phyloP scores from a whole-genome alignment of 139 green algal genomes.

The Closterium sp. region DNA sequence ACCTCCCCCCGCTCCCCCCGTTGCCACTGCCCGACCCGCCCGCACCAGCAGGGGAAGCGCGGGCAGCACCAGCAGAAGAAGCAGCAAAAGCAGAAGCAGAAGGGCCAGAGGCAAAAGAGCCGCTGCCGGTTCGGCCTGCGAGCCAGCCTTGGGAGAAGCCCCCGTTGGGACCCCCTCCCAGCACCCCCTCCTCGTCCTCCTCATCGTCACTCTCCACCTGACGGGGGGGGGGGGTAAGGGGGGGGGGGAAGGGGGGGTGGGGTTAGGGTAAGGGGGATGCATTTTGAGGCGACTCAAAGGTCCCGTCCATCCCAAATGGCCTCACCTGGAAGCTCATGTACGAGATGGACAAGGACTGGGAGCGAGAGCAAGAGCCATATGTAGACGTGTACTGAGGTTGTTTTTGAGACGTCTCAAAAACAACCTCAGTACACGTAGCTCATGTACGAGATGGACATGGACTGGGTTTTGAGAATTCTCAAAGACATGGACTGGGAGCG shows the following conservation, averaged over 20 bases:
- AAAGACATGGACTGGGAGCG: too few species aligned
- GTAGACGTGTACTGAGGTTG: too few species aligned
- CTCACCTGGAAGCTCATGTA: too few species aligned
- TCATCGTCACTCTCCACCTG: background rate
- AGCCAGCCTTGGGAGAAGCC: background rate
- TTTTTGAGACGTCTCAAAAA: too few species aligned
- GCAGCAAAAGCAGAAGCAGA: background rate
- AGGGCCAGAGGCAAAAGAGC: background rate
- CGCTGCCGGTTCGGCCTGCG: background rate
- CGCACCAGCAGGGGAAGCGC: background rate
- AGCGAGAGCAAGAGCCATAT: too few species aligned
- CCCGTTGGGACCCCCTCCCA: background rate
- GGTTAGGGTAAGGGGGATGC: background rate
- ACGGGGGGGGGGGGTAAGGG: too few species aligned
- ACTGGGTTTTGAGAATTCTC: too few species aligned
- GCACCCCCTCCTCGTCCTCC: background rate
- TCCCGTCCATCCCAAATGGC: too few species aligned
- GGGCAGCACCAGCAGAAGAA: background rate
- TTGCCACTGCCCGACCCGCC: background rate
- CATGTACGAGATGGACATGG: too few species aligned
- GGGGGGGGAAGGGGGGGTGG: background rate
- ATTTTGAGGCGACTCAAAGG: too few species aligned
- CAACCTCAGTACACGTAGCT: too few species aligned
- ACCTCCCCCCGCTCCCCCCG: background rate
- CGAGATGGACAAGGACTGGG: too few species aligned